Conservation (phyloP, 1,139 yeast species). For the Candida sp. region DNA sequence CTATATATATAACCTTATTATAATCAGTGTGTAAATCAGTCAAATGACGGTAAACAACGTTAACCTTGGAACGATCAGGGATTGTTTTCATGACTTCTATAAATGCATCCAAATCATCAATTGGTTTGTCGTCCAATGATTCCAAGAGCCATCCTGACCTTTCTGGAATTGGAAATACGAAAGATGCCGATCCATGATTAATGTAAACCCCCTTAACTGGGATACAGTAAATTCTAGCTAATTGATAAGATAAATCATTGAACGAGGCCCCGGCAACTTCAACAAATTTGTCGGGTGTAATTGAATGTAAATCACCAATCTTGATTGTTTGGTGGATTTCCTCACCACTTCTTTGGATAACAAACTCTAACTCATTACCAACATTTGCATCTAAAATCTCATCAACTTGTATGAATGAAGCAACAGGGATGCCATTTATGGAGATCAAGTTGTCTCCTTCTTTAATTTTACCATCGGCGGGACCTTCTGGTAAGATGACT, state of each 20-base stretch:
- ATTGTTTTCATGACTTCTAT: constrained; percentile 73
- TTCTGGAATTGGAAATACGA: constrained; percentile 59
- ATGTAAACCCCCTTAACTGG: constrained; percentile 84
- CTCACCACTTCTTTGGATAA: constrained; percentile 73
- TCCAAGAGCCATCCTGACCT: constrained; percentile 71
- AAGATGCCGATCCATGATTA: constrained; percentile 77
- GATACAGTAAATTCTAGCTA: constrained; percentile 80
- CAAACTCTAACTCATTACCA: constrained; percentile 54
- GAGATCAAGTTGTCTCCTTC: constrained; percentile 88
- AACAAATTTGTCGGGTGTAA: constrained; percentile 79
- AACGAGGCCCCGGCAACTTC: constrained; percentile 87
- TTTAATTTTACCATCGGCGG: constrained; percentile 67
- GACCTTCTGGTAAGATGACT: constrained; percentile 82
- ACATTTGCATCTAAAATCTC: constrained; percentile 75
- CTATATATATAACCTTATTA: constrained; percentile 63
- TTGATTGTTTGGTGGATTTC: constrained; percentile 47
- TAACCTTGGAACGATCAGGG: constrained; percentile 74
- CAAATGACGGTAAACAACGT: constrained; percentile 73
- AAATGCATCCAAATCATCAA: constrained; percentile 70
- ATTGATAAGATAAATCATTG: constrained; percentile 81
- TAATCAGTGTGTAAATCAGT: constrained; percentile 76
- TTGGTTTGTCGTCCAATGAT: constrained; percentile 70
- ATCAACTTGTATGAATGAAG: constrained; percentile 79
- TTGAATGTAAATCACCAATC: constrained; percentile 75
- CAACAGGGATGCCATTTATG: constrained; percentile 61